Conservation (phyloP, 2,329 filamentous ascomycete genomes). For the Capronia americana region DNA sequence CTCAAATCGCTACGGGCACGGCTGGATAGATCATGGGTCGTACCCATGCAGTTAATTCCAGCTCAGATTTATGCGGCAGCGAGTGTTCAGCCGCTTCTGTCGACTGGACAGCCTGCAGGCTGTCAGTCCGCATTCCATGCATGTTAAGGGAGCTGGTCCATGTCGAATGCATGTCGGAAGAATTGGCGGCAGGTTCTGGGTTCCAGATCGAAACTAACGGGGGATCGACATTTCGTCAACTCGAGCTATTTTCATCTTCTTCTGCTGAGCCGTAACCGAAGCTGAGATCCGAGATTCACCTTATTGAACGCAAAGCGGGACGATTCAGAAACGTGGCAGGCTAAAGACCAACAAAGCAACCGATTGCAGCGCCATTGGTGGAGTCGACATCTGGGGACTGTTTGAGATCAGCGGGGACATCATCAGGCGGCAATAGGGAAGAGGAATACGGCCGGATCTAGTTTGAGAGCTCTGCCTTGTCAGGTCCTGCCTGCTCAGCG, state of each 20-base stretch:
- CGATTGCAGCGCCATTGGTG: neutral
- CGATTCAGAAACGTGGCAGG: neutral
- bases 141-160: neutral
- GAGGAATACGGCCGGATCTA: neutral
- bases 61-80: neutral
- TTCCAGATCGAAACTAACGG: neutral
- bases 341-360: neutral
- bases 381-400: neutral
- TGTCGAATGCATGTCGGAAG: neutral
- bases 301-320: neutral
- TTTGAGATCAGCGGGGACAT: neutral
- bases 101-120: neutral
- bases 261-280: neutral
- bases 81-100: neutral
- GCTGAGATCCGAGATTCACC: slow-evolving; percentile 5
- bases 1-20: neutral
- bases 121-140: neutral
- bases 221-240: neutral
- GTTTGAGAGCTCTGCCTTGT: neutral
- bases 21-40: neutral
- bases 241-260: neutral
- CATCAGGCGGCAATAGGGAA: neutral
- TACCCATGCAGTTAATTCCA: neutral
- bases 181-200: neutral
- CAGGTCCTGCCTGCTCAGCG: neutral